Percentiles rank a stretch among this genome's conserved stretches.
phyloP scores from a whole-genome alignment of 2,329 filamentous ascomycete genomes.

The Aphanocladium album region DNA sequence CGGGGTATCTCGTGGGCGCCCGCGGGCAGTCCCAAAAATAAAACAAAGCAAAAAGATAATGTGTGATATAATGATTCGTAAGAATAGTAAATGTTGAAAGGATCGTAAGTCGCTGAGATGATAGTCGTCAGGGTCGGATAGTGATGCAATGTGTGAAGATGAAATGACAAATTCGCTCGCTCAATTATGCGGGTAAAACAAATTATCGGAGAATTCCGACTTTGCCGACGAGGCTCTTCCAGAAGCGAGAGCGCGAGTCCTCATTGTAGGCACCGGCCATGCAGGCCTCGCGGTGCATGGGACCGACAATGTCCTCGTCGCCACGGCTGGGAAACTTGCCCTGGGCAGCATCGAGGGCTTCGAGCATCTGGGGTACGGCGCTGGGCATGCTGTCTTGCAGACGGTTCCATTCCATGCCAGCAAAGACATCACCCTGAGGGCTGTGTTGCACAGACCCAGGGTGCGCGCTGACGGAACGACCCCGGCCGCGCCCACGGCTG shows the following conservation, averaged over 20 bases:
- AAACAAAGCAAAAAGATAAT: constrained; percentile 25
- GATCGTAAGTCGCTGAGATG: constrained; percentile 14
- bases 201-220: constrained; percentile 27
- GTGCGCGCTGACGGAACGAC: constrained; percentile 38
- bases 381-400: constrained; percentile 55
- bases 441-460: constrained; percentile 30
- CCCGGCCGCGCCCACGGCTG: constrained; percentile 34
- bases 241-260: constrained; percentile 42
- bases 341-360: constrained; percentile 58
- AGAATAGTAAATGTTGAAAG: constrained; percentile 10
- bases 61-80: constrained; percentile 3
- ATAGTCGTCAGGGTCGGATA: constrained; percentile 11
- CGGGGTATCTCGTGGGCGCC: constrained; percentile 22
- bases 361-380: constrained; percentile 63
- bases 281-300: constrained; percentile 65
- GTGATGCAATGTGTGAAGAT: not conserved
- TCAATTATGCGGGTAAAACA: constrained; percentile 6
- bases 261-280: constrained; percentile 45
- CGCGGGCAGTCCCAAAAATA: not conserved
- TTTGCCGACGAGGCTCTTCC: constrained; percentile 44
- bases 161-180: not conserved
- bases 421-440: constrained; percentile 34
- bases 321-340: constrained; percentile 86
- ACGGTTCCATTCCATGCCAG: constrained; percentile 38
- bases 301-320: constrained; percentile 88